Evolutionary conservation across 371 early-diverging fungal genomes (phyloP), one percentile per base, ranked within the genome.

Genomic region (Mucor sp.): DNA sequence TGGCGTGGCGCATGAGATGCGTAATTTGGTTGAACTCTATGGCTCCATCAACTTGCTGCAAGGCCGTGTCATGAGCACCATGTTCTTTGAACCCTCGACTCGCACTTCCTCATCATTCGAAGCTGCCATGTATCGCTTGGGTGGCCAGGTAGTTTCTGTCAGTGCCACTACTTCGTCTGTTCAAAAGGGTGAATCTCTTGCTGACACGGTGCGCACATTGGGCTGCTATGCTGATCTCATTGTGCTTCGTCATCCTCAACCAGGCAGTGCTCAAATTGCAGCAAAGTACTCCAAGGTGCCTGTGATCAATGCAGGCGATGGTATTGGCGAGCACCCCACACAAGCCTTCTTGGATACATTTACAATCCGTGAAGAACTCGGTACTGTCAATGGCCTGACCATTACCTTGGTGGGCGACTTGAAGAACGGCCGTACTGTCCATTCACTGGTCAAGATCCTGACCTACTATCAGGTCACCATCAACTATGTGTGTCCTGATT

Each of bases 351-450:
- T 98, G 63, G 99, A 98, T 78, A 87, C 91, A 11, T 98, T 93
- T 70, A 97, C 97, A 19, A 95, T 94, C 67, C 92, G 95, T 83
- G 93, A 93, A 84, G 93, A 92, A 74, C 81, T 94, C 21, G 97
- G 98, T 70, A 96, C 97, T 15, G 96, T 97, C 62, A 97, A 97
- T 77, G 97, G 97, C 1, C 84, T 98, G 62, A 95, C 93, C n/a
- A 90, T 98, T 64, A 97, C 97, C 14, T 70, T 98, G 68, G 95
- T 98, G 57, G 99, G 97, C 65, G 99, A 97, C 78, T 86, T 97
- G 73, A 95, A 95, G 88, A 92, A 97, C 80, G 98, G 98, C 48
- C 93, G 99, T 75, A 98, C 99, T 6, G 97, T 97, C 44, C 99
- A 98, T 89, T 93, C 93, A 61, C 84, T 98, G 27, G 96, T 96